These are phyloP conservation scores for Neohortaea acidophila DNA, from an alignment of 495 filamentous ascomycete species.

Conservation along the genomic window DNA sequence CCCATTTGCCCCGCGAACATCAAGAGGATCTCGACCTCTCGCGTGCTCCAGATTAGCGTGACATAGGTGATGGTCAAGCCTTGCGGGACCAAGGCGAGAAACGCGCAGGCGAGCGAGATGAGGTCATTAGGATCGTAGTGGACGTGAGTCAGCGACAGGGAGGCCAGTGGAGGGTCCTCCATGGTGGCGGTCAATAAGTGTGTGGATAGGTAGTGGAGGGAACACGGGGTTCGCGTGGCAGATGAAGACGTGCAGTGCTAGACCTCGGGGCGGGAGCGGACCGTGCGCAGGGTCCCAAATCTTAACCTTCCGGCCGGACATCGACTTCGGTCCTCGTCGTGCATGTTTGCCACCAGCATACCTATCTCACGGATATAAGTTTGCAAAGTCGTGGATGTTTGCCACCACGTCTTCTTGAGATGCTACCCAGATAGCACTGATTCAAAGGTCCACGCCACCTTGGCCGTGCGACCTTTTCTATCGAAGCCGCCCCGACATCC, in stretches of 20 bases:
- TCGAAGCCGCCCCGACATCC: conserved; percentile 5
- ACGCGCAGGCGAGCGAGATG: conserved; percentile 75
- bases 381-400: no score
- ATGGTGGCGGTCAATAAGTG: conserved; percentile 13
- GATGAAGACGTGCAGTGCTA: no score
- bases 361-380: no score
- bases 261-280: no score
- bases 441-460: conserved; percentile 4
- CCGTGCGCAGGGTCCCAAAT: no score
- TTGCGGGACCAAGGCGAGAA: conserved; percentile 85
- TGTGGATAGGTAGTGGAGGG: background rate
- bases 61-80: conserved; percentile 77
- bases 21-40: conserved; percentile 76
- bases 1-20: conserved; percentile 86
- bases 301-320: no score
- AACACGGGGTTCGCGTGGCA: background rate
- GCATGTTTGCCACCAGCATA: no score
- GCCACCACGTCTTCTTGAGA: no score
- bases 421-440: conserved; percentile 7
- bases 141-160: conserved; percentile 85
- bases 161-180: conserved; percentile 58
- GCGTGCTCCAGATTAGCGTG: conserved; percentile 74
- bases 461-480: conserved; percentile 1
- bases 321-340: no score
- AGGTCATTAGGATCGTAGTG: conserved; percentile 86